phyloP scores from a whole-genome alignment of 495 filamentous ascomycete species.

The Xanthoparmelia taractica region DNA sequence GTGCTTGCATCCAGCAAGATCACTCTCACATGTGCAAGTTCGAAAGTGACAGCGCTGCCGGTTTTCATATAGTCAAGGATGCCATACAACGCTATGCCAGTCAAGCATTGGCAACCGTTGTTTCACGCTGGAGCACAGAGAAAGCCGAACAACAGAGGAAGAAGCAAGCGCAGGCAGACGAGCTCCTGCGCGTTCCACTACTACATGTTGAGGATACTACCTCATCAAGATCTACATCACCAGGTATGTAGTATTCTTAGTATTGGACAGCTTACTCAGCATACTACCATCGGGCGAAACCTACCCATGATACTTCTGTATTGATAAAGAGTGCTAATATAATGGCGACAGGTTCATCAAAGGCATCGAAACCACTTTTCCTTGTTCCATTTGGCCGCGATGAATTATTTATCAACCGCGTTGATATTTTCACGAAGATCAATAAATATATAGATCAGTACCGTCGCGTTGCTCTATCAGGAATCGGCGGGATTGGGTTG shows the following conservation, averaged over 20 bases:
- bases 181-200: neutral
- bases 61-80: conserved; percentile 67
- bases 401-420: neutral
- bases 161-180: neutral
- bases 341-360: neutral
- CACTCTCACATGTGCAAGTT: conserved; percentile 86
- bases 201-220: neutral
- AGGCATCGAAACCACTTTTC: conserved; percentile 25
- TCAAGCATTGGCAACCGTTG: conserved; percentile 50
- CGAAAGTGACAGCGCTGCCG: conserved; percentile 59
- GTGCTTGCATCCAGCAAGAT: conserved; percentile 70
- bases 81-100: conserved; percentile 61
- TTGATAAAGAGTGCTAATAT: neutral
- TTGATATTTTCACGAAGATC: neutral
- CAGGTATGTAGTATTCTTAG: neutral
- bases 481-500: conserved; percentile 31
- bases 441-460: neutral
- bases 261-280: neutral
- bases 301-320: too few species aligned
- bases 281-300: neutral
- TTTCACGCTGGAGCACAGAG: conserved; percentile 53
- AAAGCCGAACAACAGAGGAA: neutral
- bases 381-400: conserved; percentile 17
- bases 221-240: neutral
- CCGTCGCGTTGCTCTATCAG: conserved; percentile 27